Evolutionary conservation across 768 basidiomycete species (phyloP), one percentile per base, ranked within the genome.

Genomic region (Porphyrellus cyaneotinctus): DNA sequence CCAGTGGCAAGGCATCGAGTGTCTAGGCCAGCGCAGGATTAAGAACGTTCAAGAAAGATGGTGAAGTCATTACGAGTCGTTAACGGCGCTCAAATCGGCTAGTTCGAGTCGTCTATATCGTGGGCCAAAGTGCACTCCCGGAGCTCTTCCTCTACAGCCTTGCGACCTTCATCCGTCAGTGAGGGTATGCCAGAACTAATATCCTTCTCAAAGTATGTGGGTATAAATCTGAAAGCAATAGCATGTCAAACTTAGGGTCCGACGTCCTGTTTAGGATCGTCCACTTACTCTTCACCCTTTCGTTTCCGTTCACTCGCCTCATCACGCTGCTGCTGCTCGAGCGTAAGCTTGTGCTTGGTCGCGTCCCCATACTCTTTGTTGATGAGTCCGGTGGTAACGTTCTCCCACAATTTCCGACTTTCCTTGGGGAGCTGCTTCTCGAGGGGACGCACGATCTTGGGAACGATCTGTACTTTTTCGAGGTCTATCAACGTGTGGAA

Each of bases 301-400:
- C 78, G 80, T 76, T 91, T 95, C 71, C 92, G 77, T 68, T 92
- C 90, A 12, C 86, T 88, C 7, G 93, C 90, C 30, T 84, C 80
- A 54, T 97, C 94, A 46, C 97, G 75, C 76, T 98, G 97, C 64
- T 68, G 81, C 78, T 98, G 95, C 73, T 99, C 97, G 51, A 99
- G 95, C 6, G 70, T 70, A 47, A 93, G 81, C 77, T 99, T 99
- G 74, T 88, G 82, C 75, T 79, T 88, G 52, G 92, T 97, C 47
- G 97, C 97, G 37, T 95, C 91, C 22, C 81, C 78, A 71, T 81
- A 99, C 64, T 95, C 89, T 79, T 97, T 98, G 64, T 73, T 79
- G 39, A 89, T 44, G 51, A 98, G 70, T 53, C 79, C 75, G 41
- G 72, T 76, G 46, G 95, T 95, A 20, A 97, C 90, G 48, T 67